Conservation (phyloP, 441 rosid genomes). For the Mallotus repandus region DNA sequence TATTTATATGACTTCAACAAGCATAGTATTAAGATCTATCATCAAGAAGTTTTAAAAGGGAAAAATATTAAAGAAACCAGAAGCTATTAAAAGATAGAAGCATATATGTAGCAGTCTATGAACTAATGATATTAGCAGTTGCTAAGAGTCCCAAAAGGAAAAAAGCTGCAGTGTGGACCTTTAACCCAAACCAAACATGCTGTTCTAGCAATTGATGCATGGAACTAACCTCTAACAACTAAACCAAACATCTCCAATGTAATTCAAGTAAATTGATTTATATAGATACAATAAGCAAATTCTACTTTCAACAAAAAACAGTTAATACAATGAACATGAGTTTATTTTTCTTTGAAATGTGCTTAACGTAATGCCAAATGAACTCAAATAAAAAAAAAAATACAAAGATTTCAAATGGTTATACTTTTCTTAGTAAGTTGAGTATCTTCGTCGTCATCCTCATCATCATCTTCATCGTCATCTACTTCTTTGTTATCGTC, state of each 20-base stretch:
- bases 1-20: not conserved
- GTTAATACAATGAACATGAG: not conserved
- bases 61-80: not conserved
- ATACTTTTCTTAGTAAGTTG: slow-evolving; percentile 67
- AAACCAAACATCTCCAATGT: not conserved
- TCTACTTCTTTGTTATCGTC: slow-evolving; percentile 44
- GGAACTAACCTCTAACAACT: not conserved
- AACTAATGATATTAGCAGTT: not conserved
- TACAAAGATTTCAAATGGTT: too few relatives aligned
- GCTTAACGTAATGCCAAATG: not conserved
- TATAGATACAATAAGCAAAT: not conserved
- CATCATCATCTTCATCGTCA: slow-evolving; percentile 37
- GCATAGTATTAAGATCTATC: not conserved
- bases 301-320: not conserved
- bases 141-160: not conserved
- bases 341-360: not conserved
- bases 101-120: too few relatives aligned
- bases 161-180: not conserved
- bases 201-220: not conserved
- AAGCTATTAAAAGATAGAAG: not conserved
- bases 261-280: not conserved
- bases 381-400: not conserved
- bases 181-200: not conserved
- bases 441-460: slow-evolving; percentile 29
- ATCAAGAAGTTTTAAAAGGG: not conserved